Percentiles rank a stretch among this genome's conserved stretches.
Evolutionary conservation across 192 early-diverging fungal genomes (phyloP).

Genomic region (Phlyctochytrium planicorne): DNA sequence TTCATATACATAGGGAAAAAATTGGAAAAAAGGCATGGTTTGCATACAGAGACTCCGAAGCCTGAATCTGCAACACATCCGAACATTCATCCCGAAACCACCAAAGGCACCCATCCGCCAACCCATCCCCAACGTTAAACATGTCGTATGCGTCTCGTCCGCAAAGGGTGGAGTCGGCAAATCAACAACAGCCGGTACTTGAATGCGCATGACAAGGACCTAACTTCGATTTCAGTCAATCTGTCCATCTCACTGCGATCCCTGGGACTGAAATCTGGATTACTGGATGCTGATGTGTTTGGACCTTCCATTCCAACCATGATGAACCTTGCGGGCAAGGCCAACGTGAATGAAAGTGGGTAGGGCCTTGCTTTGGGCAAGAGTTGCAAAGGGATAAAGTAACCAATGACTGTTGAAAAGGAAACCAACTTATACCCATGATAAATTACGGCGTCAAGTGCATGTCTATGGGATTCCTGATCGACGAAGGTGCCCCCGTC

Average conservation of each 20-base stretch:
- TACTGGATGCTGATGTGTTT: conserved; percentile 92
- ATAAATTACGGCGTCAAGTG: conserved; percentile 83
- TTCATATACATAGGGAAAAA: too few relatives aligned
- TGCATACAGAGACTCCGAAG: too few relatives aligned
- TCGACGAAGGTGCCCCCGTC: conserved; percentile 68
- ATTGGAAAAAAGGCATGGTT: too few relatives aligned
- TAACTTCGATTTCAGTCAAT: conserved; percentile 55
- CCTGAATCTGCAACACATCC: too few relatives aligned
- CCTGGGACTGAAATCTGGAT: conserved; percentile 54
- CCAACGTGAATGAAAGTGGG: conserved; percentile 58
- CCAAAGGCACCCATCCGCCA: too few relatives aligned
- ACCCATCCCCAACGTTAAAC: conserved; percentile 74
- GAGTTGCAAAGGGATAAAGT: background rate
- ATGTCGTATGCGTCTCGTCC: conserved; percentile 79
- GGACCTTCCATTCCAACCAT: conserved; percentile 84
- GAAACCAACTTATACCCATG: conserved; percentile 64
- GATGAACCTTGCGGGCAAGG: conserved; percentile 78
- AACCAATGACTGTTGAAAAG: conserved; percentile 17
- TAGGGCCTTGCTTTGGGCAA: background rate
- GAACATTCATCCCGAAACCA: too few relatives aligned
- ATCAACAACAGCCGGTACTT: conserved; percentile 75
- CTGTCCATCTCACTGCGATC: conserved; percentile 62
- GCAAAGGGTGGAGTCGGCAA: conserved; percentile 94
- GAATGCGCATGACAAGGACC: conserved; percentile 1
- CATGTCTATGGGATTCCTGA: conserved; percentile 92